A percentile compares a stretch with the other conserved stretches of the same genome.
Evolutionary conservation across 106 monocot species (phyloP).

Genomic region (Dendrobium nobile): DNA sequence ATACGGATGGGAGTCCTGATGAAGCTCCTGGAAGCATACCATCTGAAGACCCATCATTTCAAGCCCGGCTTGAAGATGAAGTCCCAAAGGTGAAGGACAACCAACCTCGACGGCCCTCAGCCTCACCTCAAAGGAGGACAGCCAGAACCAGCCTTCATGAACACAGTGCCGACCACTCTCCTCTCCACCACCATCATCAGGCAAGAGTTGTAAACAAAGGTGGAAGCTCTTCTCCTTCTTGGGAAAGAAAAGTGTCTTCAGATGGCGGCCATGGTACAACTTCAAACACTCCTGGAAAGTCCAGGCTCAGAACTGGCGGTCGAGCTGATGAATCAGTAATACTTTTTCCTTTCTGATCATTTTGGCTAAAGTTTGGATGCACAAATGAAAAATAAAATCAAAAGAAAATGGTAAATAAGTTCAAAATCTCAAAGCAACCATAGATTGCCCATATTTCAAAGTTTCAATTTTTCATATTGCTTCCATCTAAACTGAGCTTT

Average conservation of each 20-base stretch:
- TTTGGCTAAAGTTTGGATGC: not conserved
- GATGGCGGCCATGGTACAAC: conserved; percentile 23
- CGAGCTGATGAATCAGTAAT: conserved; percentile 49
- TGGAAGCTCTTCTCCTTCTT: conserved; percentile 22
- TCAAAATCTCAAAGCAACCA: not conserved
- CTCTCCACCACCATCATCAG: conserved; percentile 41
- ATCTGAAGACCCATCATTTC: not conserved
- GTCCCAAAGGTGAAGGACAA: not conserved
- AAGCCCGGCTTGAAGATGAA: too few relatives aligned
- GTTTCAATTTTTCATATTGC: not conserved
- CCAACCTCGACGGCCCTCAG: not conserved
- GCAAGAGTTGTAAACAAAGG: conserved; percentile 21
- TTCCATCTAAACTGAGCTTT: not conserved
- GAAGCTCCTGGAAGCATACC: not conserved
- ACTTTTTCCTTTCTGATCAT: not conserved
- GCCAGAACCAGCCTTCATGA: conserved; percentile 22
- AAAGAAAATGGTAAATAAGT: not conserved
- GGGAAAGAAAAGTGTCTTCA: conserved; percentile 29
- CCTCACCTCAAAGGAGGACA: conserved; percentile 15
- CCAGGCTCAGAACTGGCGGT: conserved; percentile 21
- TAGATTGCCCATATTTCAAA: too few relatives aligned
- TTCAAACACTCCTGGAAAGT: conserved; percentile 24
- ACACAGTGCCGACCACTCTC: conserved; percentile 41
- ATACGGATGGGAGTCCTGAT: not conserved
- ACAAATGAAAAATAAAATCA: not conserved